Conservation (phyloP, 768 basidiomycete species). For the Lepiota brunneoincarnata region DNA sequence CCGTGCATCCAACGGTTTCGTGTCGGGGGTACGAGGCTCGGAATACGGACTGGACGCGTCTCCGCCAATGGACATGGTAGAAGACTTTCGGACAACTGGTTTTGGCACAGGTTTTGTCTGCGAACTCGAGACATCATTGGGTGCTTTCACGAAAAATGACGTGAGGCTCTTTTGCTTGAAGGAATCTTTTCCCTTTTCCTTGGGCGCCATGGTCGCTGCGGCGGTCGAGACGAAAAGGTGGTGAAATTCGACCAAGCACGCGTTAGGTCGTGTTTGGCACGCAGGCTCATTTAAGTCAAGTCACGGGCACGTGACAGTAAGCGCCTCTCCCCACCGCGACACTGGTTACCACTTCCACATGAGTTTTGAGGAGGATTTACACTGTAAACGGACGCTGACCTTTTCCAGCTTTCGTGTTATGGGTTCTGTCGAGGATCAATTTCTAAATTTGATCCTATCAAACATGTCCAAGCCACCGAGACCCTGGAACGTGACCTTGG, state of each 20-base stretch:
- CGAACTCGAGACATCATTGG: conserved; percentile 21
- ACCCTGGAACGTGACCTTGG: not conserved
- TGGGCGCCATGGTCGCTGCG: conserved; percentile 33
- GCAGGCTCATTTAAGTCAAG: not conserved
- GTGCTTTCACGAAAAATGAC: conserved; percentile 56
- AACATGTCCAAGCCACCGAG: not conserved
- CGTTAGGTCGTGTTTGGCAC: conserved; percentile 5
- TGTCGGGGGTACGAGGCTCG: conserved; percentile 39
- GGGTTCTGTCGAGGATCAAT: too few relatives aligned
- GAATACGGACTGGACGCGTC: conserved; percentile 33
- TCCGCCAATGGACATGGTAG: conserved; percentile 14
- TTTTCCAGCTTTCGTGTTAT: too few relatives aligned
- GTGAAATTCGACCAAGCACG: not conserved
- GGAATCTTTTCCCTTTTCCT: conserved; percentile 37
- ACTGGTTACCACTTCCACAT: too few relatives aligned
- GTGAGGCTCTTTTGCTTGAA: conserved; percentile 74
- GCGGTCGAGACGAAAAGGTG: not conserved
- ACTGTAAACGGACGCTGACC: too few relatives aligned
- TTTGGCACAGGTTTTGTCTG: conserved; percentile 22
- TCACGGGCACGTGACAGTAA: conserved; percentile 1
- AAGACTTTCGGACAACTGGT: conserved; percentile 7
- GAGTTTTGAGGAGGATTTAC: too few relatives aligned
- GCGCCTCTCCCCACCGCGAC: too few relatives aligned
- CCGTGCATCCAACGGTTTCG: conserved; percentile 27
- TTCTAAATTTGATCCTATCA: not conserved